phyloP scores from a whole-genome alignment of 768 basidiomycete genomes.

The Boletus eberwhitei region DNA sequence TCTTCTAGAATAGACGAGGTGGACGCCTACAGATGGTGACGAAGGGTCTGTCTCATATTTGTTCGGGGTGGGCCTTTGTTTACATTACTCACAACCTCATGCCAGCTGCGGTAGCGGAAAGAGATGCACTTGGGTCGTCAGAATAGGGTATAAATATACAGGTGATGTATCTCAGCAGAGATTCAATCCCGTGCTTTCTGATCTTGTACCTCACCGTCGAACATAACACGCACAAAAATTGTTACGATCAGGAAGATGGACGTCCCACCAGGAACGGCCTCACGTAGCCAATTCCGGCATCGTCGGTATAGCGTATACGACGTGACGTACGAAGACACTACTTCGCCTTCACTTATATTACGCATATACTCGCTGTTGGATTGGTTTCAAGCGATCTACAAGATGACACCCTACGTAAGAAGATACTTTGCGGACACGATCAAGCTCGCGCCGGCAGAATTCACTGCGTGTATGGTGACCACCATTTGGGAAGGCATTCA shows the following conservation, averaged over 20 bases:
- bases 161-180: neutral
- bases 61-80: neutral
- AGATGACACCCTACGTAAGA: neutral
- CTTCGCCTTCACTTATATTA: neutral
- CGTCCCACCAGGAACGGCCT: neutral
- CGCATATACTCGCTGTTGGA: constrained; percentile 2
- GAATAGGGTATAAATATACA: constrained; percentile 17
- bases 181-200: neutral
- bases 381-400: neutral
- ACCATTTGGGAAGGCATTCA: constrained; percentile 31
- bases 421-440: constrained; percentile 17
- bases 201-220: neutral
- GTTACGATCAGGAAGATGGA: neutral
- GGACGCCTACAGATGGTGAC: constrained; percentile 12
- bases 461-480: constrained; percentile 25
- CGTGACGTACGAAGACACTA: constrained; percentile 19
- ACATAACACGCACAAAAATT: neutral
- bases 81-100: neutral
- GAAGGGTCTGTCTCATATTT: neutral
- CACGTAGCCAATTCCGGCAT: constrained; percentile 5
- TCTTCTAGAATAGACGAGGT: neutral
- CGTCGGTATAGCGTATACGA: constrained; percentile 23
- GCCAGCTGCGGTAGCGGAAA: constrained; percentile 5
- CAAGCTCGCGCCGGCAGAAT: constrained; percentile 18
- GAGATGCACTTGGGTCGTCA: neutral